Base-by-base conservation (phyloP, 768 basidiomycete genomes). In the Coprinopsis marcescibilis region DNA sequence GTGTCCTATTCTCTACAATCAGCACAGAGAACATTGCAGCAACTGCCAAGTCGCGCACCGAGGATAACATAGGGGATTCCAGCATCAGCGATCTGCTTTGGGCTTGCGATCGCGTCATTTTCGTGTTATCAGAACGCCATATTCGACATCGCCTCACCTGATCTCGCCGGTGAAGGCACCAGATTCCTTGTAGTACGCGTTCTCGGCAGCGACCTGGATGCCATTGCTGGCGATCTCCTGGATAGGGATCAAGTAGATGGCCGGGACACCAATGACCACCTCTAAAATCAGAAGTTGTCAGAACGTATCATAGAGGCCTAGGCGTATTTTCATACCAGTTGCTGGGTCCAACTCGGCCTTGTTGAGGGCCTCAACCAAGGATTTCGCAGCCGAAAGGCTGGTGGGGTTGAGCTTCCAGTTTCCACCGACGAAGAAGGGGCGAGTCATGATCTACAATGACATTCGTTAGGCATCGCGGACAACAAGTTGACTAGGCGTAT, bases 341-440 rank as follows among this genome's bases (percentile, higher is more conserved):
- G 73, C 62, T 19, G 80, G 70, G 63, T 95, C 89, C 43, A 98
- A 68, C 42, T 80, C 70, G 43, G 91, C 90, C 3, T 79, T 66
- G 71, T 96, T 96, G 45, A 99, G 69, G 40, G 71, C 61, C 43
- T 78, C 65, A 56, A 89, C 67, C 59, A 99, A 77, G 35, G 70
- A 67, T 53, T 69, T 69, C 65, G 86, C 84, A 55, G 80, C 75
- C 53, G 75, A 73, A 53, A 72, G 72, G 29, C 82, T 77, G 49
- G 72, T 71, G 23, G 88, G 88, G 73, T 97, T 95, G 84, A 98
- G 85, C 76, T 97, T 99, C 81, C 95, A 97, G 78, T 98, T 97
- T 24, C 93, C 90, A 52, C 95, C 95, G 57, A 89, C 92, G 62
- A 96, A 94, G 72, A 94, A 95, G 65, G 80, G 72, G 60, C 91